These are phyloP conservation scores for Glebionis coronaria DNA, from an alignment of 129 eudicot genomes.

Conservation along the genomic window DNA sequence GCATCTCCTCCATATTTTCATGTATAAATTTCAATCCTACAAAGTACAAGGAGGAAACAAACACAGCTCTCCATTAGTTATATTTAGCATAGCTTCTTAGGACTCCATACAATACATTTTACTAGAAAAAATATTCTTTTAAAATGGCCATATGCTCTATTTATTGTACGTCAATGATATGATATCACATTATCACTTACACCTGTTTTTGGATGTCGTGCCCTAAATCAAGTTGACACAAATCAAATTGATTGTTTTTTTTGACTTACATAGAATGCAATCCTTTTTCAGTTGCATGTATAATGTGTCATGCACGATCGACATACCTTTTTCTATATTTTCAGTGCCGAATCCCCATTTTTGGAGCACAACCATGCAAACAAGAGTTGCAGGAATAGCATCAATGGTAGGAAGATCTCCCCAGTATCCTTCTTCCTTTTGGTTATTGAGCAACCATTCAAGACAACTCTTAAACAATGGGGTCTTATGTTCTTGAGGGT, in stretches of 20 bases:
- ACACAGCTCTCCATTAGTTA: neutral
- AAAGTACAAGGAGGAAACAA: neutral
- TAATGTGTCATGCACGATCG: too few species aligned
- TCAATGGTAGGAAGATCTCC: conserved; percentile 44
- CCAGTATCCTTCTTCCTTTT: too few species aligned
- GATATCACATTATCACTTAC: too few species aligned
- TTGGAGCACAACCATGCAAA: conserved; percentile 39
- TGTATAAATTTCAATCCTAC: conserved; percentile 44
- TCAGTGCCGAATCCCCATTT: conserved; percentile 38
- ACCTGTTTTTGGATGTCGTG: too few species aligned
- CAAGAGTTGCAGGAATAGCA: conserved; percentile 53
- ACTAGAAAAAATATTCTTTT: too few species aligned
- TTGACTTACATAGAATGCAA: neutral
- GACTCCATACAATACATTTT: neutral
- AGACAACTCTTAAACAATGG: too few species aligned
- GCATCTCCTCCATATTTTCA: conserved; percentile 31
- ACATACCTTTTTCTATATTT: conserved; percentile 37
- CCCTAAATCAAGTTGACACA: too few species aligned
- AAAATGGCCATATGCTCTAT: too few species aligned
- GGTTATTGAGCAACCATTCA: conserved; percentile 25
- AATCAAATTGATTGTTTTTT: too few species aligned
- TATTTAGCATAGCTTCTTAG: neutral
- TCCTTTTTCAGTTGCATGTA: neutral
- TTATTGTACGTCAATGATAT: too few species aligned
- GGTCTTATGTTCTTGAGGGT: too few species aligned